These are phyloP conservation scores for Vigna mungo DNA, from an alignment of 306 rosid genomes.

Conservation along the genomic window DNA sequence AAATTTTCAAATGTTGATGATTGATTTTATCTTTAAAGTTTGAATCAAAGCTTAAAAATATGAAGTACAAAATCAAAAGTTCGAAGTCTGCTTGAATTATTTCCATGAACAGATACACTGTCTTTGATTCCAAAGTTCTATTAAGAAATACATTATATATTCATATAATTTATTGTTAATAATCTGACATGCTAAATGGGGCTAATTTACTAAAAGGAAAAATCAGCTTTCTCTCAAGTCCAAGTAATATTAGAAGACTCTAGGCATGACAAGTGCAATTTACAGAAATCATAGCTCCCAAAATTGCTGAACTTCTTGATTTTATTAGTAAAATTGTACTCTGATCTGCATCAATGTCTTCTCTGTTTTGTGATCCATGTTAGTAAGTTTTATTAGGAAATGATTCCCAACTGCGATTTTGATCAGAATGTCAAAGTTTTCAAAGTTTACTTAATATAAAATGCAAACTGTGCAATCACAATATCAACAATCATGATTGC, in stretches of 20 bases:
- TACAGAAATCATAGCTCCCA: neutral
- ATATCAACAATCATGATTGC: neutral
- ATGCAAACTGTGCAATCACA: neutral
- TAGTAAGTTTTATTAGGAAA: neutral
- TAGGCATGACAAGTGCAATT: neutral
- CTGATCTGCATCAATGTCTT: neutral
- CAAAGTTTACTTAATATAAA: neutral
- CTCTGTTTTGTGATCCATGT: neutral
- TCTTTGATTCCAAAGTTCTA: neutral
- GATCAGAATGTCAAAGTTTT: neutral
- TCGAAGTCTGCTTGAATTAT: neutral
- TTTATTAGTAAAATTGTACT: slow-evolving; percentile 1
- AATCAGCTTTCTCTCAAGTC: too few species aligned
- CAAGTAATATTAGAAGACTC: neutral
- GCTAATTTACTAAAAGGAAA: too few species aligned
- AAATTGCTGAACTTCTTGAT: too few species aligned
- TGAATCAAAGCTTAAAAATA: too few species aligned
- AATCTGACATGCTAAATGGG: too few species aligned
- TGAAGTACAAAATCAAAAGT: too few species aligned
- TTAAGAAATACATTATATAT: neutral
- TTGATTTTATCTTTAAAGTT: too few species aligned
- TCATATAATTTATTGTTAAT: neutral
- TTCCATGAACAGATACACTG: neutral
- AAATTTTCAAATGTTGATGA: too few species aligned
- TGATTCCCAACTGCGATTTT: neutral